These are phyloP conservation scores for Xylaria acuta DNA, from an alignment of 495 filamentous ascomycete genomes.

Conservation along the genomic window DNA sequence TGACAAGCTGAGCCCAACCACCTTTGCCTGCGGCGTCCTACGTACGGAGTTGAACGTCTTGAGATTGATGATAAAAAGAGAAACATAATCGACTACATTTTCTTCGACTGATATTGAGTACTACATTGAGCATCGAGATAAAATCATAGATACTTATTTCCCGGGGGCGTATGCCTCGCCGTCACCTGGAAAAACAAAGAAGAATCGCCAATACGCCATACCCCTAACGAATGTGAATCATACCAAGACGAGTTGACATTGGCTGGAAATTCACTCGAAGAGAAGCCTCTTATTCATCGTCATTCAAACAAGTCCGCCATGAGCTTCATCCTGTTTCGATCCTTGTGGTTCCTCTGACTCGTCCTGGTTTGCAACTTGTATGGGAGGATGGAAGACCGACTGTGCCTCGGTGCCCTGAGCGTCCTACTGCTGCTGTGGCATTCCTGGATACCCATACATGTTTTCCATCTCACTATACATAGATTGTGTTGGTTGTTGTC, in stretches of 20 bases:
- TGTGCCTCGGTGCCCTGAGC: conserved; percentile 22
- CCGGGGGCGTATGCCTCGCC: conserved; percentile 23
- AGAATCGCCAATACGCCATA: conserved; percentile 37
- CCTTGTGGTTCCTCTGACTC: background rate
- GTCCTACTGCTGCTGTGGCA: conserved; percentile 76
- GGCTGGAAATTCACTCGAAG: conserved; percentile 29
- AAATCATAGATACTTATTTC: conserved; percentile 17
- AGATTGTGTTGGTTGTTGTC: conserved; percentile 66
- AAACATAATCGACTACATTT: conserved; percentile 28
- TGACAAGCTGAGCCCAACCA: background rate
- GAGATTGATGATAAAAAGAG: conserved; percentile 17
- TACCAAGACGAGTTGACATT: conserved; percentile 17
- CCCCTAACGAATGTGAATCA: conserved; percentile 23
- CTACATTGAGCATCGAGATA: background rate
- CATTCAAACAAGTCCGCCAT: background rate
- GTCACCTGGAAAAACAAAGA: conserved; percentile 18
- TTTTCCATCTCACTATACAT: conserved; percentile 82
- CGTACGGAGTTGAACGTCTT: background rate
- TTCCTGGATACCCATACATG: conserved; percentile 83
- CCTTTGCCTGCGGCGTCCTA: background rate
- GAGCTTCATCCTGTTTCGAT: background rate
- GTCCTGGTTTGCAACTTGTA: conserved; percentile 16
- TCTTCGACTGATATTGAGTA: conserved; percentile 18
- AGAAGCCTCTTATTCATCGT: background rate
- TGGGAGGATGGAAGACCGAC: conserved; percentile 11